Percentiles rank a stretch among this genome's conserved stretches.
phyloP scores from a whole-genome alignment of 768 basidiomycete species.

The Rhodotorula diobovata region DNA sequence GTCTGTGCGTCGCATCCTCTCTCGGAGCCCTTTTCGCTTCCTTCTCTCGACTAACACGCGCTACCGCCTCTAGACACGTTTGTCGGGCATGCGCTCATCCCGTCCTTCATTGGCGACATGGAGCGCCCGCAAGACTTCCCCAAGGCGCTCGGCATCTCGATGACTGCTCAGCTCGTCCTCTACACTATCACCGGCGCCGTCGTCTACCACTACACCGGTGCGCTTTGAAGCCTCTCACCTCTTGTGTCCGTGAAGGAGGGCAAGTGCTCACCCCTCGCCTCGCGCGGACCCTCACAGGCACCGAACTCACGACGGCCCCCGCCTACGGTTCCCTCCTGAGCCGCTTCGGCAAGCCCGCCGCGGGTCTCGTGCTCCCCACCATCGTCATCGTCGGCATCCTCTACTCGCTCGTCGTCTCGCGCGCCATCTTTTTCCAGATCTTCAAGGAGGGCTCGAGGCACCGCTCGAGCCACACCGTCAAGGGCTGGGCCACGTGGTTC shows the following conservation, averaged over 20 bases:
- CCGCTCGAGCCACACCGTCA: slow-evolving; percentile 37
- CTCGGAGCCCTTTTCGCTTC: rapidly evolving
- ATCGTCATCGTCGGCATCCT: slow-evolving; percentile 37
- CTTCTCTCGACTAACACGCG: neutral
- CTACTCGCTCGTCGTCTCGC: slow-evolving; percentile 41
- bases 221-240: no score
- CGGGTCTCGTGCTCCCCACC: slow-evolving; percentile 41
- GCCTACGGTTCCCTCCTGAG: slow-evolving; percentile 31
- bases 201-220: slow-evolving; percentile 29
- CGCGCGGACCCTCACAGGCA: slow-evolving; percentile 33
- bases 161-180: slow-evolving; percentile 38
- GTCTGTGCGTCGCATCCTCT: slow-evolving; percentile 11
- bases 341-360: slow-evolving; percentile 33
- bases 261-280: no score
- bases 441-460: slow-evolving; percentile 38
- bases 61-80: neutral
- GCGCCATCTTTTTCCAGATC: slow-evolving; percentile 43
- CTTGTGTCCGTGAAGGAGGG: neutral
- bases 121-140: slow-evolving; percentile 43
- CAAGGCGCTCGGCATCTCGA: slow-evolving; percentile 41
- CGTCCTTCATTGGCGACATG: slow-evolving; percentile 42
- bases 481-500: slow-evolving; percentile 41
- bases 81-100: slow-evolving; percentile 35
- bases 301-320: slow-evolving; percentile 30
- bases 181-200: slow-evolving; percentile 42